These are phyloP conservation scores for Lepidium didymum DNA, from an alignment of 345 rosid species.

Conservation along the genomic window DNA sequence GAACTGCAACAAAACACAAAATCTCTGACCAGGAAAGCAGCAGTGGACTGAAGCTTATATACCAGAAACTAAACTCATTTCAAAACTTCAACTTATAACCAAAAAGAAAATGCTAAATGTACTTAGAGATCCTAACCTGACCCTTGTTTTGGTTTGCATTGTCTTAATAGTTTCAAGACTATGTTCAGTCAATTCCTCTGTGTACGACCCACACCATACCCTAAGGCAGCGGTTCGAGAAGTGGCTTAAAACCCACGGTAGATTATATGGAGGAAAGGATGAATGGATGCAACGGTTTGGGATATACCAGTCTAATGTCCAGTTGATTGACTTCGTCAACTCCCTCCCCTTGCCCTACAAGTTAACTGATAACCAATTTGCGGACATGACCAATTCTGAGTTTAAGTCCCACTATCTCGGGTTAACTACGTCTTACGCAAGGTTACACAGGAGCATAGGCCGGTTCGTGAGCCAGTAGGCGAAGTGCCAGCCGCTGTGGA, in stretches of 20 bases:
- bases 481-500: conserved; percentile 43
- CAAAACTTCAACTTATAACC: conserved; percentile 4
- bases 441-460: not conserved
- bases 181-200: not conserved
- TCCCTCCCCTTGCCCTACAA: conserved; percentile 51
- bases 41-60: conserved; percentile 22
- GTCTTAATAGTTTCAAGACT: conserved; percentile 32
- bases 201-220: conserved; percentile 18
- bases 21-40: conserved; percentile 29
- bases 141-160: conserved; percentile 14
- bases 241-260: conserved; percentile 43
- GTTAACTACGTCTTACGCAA: not conserved
- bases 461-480: not conserved
- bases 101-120: conserved; percentile 17
- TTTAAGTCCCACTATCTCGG: conserved; percentile 49
- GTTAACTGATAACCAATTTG: conserved; percentile 69
- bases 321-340: conserved; percentile 57
- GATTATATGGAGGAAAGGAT: conserved; percentile 31
- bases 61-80: conserved; percentile 21
- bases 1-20: conserved; percentile 22
- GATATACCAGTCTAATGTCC: conserved; percentile 57
- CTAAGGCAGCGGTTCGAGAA: conserved; percentile 43
- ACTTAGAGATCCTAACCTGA: conserved; percentile 24
- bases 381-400: conserved; percentile 77
- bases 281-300: conserved; percentile 55